A percentile compares a stretch with the other conserved stretches of the same genome.
Evolutionary conservation across 176 grass and related monocot species (phyloP).

Genomic region (Oryza glaberrima): DNA sequence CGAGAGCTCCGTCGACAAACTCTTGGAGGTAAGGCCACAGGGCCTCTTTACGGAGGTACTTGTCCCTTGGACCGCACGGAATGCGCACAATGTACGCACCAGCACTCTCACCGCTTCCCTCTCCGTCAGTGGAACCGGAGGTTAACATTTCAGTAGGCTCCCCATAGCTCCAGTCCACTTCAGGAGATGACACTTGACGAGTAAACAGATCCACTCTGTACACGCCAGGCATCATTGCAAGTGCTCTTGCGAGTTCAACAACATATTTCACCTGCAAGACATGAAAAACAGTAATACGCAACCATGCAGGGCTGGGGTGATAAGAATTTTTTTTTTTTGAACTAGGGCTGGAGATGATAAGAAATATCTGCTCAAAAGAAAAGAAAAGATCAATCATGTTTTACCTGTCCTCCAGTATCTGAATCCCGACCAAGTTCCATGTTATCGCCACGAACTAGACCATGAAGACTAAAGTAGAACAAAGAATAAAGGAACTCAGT

Average conservation of each 20-base stretch:
- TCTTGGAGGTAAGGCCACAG: conserved; percentile 95
- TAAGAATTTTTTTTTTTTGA: too few relatives aligned
- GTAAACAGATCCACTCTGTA: conserved; percentile 94
- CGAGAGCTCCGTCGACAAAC: conserved; percentile 83
- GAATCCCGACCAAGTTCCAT: conserved; percentile 98
- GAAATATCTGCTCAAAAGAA: not conserved
- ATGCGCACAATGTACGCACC: conserved; percentile 94
- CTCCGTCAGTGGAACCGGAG: conserved; percentile 61
- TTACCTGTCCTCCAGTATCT: conserved; percentile 94
- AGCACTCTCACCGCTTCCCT: conserved; percentile 71
- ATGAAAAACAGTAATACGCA: not conserved
- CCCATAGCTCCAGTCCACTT: conserved; percentile 97
- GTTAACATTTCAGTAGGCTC: conserved; percentile 92
- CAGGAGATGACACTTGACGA: conserved; percentile 86
- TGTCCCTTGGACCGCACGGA: conserved; percentile 69
- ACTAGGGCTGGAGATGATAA: not conserved
- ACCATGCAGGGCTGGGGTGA: conserved; percentile 8
- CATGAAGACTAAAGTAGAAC: conserved; percentile 62
- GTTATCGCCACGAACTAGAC: conserved; percentile 94
- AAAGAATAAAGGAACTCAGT: conserved; percentile 16
- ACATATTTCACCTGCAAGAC: conserved; percentile 86
- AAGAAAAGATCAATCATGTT: conserved; percentile 18
- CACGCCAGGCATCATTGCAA: conserved; percentile 94
- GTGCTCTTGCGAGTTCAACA: conserved; percentile 84
- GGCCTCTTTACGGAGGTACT: conserved; percentile 81